Evolutionary conservation across 2,329 filamentous ascomycete species (phyloP), one percentile per base, ranked within the genome.

Genomic region (Lecanicillium sp.): DNA sequence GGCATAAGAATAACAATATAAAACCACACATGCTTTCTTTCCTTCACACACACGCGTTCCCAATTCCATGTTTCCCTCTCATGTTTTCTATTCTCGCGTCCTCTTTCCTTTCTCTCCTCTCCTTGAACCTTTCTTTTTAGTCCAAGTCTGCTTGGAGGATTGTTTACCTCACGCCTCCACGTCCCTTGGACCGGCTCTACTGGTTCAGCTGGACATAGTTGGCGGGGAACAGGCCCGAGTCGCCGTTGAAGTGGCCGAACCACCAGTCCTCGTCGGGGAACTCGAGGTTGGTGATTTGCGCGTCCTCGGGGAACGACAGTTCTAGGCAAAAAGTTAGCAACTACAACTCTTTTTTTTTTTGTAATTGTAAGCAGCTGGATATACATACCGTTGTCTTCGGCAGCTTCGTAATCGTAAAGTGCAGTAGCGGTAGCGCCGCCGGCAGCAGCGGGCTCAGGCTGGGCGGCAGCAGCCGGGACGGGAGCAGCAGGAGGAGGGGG

Each of bases 191-290:
- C 5, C 19, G 23, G 23, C 24, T 29, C 39, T 49, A 49, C 53
- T 62, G 54, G 57, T 80, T 67, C 46, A 84, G 67, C 63, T 83
- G 70, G 54, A 86, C 83, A 57, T 86, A 86, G 64, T 86, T 85
- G 61, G 82, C 77, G 11, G 83, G 83, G 79, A 98, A 98, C 38
- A 98, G 76, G 52, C 93, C 93, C 24, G 79, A 78, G 50, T 84
- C 78, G 43, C 90, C 90, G 21, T 83, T 76, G 66, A 86, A 94
- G 60, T 87, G 82, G 50, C 93, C 93, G 59, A 91, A 86, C 93
- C 93, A 98, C 93, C 93, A 98, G 63, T 98, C 93, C 56, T 97
- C 91, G 60, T 97, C 93, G 2, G 93, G 93, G 68, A 97, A 97
- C 72, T 96, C 88, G 55, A 98, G 72, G 61, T 86, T 78, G 23